phyloP scores from a whole-genome alignment of 495 filamentous ascomycete species.

The Penicillium coffeae region DNA sequence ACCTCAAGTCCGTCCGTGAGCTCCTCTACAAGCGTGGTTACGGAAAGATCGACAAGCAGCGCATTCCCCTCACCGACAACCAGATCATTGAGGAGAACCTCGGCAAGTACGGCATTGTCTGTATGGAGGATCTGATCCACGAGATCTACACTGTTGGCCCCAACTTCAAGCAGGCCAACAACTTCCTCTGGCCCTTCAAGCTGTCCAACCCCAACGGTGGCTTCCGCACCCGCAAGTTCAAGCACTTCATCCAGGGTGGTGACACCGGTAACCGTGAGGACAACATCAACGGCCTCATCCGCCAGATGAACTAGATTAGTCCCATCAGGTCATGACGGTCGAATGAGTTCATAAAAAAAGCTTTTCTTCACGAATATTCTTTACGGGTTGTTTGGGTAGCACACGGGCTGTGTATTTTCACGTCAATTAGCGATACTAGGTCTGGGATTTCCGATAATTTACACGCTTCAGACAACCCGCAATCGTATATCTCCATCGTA shows the following conservation, averaged over 20 bases:
- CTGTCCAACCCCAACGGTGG: conserved; percentile 94
- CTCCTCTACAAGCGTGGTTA: conserved; percentile 99
- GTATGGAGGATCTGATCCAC: conserved; percentile 98
- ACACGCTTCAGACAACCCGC: conserved; percentile 39
- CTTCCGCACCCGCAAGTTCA: conserved; percentile 95
- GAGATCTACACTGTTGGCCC: conserved; percentile 98
- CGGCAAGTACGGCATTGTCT: conserved; percentile 98
- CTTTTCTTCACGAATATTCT: conserved; percentile 14
- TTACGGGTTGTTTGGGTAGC: conserved; percentile 35
- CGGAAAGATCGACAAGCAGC: conserved; percentile 95
- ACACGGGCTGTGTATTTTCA: conserved; percentile 26
- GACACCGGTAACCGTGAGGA: conserved; percentile 98
- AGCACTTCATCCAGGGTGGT: conserved; percentile 98
- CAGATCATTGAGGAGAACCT: conserved; percentile 92
- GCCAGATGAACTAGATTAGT: conserved; percentile 90
- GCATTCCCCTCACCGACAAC: conserved; percentile 95
- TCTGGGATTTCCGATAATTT: conserved; percentile 38
- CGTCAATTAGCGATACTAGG: conserved; percentile 40
- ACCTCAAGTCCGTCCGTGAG: conserved; percentile 97
- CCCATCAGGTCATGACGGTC: conserved; percentile 4
- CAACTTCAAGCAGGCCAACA: conserved; percentile 99
- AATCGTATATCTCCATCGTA: conserved; percentile 16
- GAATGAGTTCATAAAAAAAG: conserved; percentile 18
- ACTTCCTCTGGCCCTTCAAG: conserved; percentile 99
- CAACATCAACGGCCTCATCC: conserved; percentile 93